phyloP scores from a whole-genome alignment of 176 grass and related monocot genomes.

The Musa troglodytarum region DNA sequence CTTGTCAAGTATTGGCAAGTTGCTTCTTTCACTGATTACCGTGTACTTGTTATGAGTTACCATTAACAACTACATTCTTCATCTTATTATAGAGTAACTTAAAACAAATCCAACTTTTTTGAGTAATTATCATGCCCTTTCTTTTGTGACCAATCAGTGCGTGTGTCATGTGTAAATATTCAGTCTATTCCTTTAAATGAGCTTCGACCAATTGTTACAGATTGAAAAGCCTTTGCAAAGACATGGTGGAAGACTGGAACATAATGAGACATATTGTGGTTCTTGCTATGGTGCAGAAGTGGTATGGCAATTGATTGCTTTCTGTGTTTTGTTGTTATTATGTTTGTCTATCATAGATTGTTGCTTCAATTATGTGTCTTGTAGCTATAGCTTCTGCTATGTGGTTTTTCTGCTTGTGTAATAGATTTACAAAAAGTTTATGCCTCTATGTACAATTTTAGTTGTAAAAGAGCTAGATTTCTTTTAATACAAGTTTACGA shows the following conservation, averaged over 20 bases:
- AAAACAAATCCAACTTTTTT: no score
- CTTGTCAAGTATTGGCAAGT: no score
- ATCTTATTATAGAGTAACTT: neutral
- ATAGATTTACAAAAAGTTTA: neutral
- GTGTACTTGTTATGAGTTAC: neutral
- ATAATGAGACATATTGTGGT: constrained; percentile 97
- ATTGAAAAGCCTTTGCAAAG: constrained; percentile 82
- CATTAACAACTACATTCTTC: neutral
- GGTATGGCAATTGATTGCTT: constrained; percentile 34
- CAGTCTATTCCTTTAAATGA: neutral
- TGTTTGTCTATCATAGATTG: neutral
- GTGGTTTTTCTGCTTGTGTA: neutral
- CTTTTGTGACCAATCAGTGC: no score
- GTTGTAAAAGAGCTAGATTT: neutral
- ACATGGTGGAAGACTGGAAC: constrained; percentile 96
- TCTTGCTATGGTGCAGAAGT: constrained; percentile 92
- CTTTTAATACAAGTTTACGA: neutral
- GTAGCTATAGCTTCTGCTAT: neutral
- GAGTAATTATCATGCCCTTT: no score
- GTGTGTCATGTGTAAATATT: neutral
- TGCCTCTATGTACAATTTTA: neutral
- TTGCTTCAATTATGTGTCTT: neutral
- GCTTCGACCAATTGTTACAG: constrained; percentile 23
- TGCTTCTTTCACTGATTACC: neutral
- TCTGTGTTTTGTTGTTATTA: neutral